A percentile compares a stretch with the other conserved stretches of the same genome.
Evolutionary conservation across 1,139 yeast genomes (phyloP).

Genomic region (Tardiomyces digboiensis): DNA sequence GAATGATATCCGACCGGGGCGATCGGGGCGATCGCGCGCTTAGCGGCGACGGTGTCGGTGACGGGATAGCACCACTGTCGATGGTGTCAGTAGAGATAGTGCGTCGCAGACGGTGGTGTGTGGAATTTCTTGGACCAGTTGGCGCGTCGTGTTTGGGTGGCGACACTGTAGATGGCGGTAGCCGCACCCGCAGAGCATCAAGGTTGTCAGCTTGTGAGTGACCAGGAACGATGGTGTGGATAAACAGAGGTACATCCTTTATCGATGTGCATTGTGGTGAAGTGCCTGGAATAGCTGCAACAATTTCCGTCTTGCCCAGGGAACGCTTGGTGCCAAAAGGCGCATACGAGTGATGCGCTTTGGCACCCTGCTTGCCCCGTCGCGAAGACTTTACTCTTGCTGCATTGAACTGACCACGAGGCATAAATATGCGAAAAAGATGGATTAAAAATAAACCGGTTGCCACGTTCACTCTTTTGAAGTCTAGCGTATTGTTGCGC

Average conservation of each 20-base stretch:
- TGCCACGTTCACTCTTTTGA: too few species aligned
- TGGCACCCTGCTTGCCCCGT: background rate
- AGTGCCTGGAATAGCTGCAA: background rate
- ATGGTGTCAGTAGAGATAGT: slow-evolving; percentile 1
- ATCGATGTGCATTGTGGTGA: background rate
- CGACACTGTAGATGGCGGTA: background rate
- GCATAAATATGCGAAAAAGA: background rate
- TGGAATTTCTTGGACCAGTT: too few species aligned
- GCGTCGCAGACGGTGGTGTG: background rate
- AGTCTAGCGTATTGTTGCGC: too few species aligned
- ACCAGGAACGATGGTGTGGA: slow-evolving; percentile 9
- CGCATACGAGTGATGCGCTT: background rate
- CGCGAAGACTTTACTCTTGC: background rate
- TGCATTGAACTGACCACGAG: slow-evolving; percentile 1
- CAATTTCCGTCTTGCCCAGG: background rate
- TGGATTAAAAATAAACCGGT: too few species aligned
- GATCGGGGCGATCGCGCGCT: background rate
- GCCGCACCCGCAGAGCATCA: slow-evolving; percentile 2
- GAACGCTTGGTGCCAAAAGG: background rate
- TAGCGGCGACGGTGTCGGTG: background rate
- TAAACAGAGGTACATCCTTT: slow-evolving; percentile 6
- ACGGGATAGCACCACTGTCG: background rate
- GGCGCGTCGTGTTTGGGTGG: background rate
- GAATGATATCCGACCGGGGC: background rate
- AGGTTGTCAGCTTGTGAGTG: slow-evolving; percentile 1